These are phyloP conservation scores for Lyophyllum atratum DNA, from an alignment of 768 basidiomycete genomes.

Conservation along the genomic window DNA sequence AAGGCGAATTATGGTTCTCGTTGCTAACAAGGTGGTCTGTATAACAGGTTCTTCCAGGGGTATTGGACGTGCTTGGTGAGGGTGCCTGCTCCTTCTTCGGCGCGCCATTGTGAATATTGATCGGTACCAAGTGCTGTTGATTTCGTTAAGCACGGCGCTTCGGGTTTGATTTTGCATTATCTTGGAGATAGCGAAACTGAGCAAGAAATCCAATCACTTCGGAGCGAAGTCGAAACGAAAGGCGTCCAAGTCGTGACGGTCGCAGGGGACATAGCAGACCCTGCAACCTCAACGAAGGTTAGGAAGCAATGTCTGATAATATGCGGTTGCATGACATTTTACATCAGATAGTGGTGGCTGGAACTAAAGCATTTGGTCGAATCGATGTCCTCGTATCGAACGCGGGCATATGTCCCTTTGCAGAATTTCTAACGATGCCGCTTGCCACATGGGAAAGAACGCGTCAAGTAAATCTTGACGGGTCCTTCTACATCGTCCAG, in stretches of 20 bases:
- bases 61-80: constrained; percentile 67
- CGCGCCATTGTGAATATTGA: background rate
- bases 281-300: constrained; percentile 58
- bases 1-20: constrained; percentile 36
- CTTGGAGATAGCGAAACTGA: constrained; percentile 59
- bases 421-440: constrained; percentile 73
- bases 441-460: constrained; percentile 62
- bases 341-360: constrained; percentile 61
- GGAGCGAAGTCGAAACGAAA: constrained; percentile 42
- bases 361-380: constrained; percentile 59
- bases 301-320: constrained; percentile 3
- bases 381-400: constrained; percentile 56
- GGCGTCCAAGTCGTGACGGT: constrained; percentile 48
- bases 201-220: constrained; percentile 47
- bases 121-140: constrained; percentile 49
- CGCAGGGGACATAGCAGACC: constrained; percentile 65
- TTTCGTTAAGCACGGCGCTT: constrained; percentile 64
- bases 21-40: constrained; percentile 59
- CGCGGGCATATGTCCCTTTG: constrained; percentile 75
- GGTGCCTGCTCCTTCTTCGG: background rate
- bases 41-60: constrained; percentile 78
- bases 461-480: constrained; percentile 73
- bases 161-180: constrained; percentile 67
- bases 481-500: constrained; percentile 72
- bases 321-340: background rate